These are phyloP conservation scores for Ophiobolus disseminans DNA, from an alignment of 2,329 filamentous ascomycete species.

Conservation along the genomic window DNA sequence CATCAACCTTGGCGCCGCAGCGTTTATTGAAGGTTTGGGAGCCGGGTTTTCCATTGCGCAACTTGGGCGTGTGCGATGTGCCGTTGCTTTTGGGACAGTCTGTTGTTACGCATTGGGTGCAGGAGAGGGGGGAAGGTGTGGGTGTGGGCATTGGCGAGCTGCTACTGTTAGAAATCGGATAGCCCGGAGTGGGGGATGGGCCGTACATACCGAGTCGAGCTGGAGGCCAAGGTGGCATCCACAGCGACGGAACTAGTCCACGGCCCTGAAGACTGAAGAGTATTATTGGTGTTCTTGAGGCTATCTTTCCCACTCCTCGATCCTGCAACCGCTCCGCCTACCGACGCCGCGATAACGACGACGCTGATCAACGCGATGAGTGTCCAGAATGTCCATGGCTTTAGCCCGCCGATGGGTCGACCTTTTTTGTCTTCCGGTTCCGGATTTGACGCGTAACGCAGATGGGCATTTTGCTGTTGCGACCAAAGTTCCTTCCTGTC, in stretches of 20 bases:
- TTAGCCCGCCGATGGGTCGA: constrained; percentile 17
- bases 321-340: not conserved
- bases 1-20: not conserved
- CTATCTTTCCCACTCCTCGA: not conserved
- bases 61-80: not conserved
- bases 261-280: not conserved
- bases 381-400: constrained; percentile 1
- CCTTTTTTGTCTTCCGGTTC: not conserved
- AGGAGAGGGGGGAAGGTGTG: not conserved
- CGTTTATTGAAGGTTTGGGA: not conserved
- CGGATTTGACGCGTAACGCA: not conserved
- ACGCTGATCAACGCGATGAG: not conserved
- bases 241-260: no score
- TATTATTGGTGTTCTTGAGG: not conserved
- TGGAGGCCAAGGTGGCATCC: not conserved
- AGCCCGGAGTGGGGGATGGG: not conserved
- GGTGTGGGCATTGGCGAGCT: not conserved
- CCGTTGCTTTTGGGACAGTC: constrained; percentile 4
- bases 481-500: not conserved
- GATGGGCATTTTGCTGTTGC: not conserved
- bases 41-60: not conserved
- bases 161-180: not conserved
- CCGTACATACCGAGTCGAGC: not conserved
- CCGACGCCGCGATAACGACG: constrained; percentile 2
- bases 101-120: not conserved